A percentile compares a stretch with the other conserved stretches of the same genome.
Conservation (phyloP, 2,329 filamentous ascomycete genomes). For the Colletotrichum sp. region DNA sequence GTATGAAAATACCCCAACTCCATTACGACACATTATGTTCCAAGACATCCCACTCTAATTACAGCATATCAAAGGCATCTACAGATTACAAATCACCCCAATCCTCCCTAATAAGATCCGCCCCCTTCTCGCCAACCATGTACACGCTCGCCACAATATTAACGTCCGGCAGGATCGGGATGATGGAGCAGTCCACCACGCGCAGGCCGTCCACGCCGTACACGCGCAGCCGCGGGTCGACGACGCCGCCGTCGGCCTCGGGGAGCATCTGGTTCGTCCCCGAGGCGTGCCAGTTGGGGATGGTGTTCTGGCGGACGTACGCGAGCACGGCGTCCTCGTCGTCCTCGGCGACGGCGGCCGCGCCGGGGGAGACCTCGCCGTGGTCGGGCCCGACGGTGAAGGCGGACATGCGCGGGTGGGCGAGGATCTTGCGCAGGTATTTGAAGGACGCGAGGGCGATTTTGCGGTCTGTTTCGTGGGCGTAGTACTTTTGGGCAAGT, state of each 20-base stretch:
- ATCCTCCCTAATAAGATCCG: slow-evolving; percentile 33
- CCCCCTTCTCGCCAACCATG: slow-evolving; percentile 36
- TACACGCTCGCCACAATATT: slow-evolving; percentile 29
- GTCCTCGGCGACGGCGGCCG: slow-evolving; percentile 21
- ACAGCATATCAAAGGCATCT: neutral
- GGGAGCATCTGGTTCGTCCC: slow-evolving; percentile 59
- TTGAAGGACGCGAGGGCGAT: slow-evolving; percentile 36
- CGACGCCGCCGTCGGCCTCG: slow-evolving; percentile 22
- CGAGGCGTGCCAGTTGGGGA: slow-evolving; percentile 44
- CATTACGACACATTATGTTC: neutral
- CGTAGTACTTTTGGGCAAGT: slow-evolving; percentile 26
- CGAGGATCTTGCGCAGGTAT: slow-evolving; percentile 33
- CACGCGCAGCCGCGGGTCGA: slow-evolving; percentile 42
- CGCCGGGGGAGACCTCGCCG: slow-evolving; percentile 28
- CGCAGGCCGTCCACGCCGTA: slow-evolving; percentile 61
- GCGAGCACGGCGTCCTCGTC: slow-evolving; percentile 30
- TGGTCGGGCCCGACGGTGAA: slow-evolving; percentile 28
- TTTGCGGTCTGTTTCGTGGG: slow-evolving; percentile 30
- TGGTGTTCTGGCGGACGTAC: slow-evolving; percentile 31
- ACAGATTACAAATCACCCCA: slow-evolving; percentile 12
- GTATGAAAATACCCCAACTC: neutral
- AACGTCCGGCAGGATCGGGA: slow-evolving; percentile 46
- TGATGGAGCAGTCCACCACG: slow-evolving; percentile 51
- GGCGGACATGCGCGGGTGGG: slow-evolving; percentile 26
- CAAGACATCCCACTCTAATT: neutral